These are phyloP conservation scores for Aspergillus sp. DNA, from an alignment of 2,329 filamentous ascomycete species.

Conservation along the genomic window DNA sequence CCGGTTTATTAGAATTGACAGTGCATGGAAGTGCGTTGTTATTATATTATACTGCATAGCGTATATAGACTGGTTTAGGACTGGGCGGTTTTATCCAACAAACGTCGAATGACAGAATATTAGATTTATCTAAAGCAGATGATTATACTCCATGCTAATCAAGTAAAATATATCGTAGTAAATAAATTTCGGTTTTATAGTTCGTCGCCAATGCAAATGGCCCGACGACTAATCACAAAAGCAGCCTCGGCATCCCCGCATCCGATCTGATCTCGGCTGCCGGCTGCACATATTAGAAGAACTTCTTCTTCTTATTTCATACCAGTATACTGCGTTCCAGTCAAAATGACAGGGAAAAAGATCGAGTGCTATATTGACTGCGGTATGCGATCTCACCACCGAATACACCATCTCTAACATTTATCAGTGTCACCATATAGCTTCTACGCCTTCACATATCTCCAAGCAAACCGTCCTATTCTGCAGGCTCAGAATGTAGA, in stretches of 20 bases:
- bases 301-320: neutral
- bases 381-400: neutral
- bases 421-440: slow-evolving; percentile 7
- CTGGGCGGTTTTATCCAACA: no score
- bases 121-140: no score
- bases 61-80: no score
- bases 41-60: no score
- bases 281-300: neutral
- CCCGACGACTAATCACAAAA: neutral
- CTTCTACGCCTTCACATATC: slow-evolving; percentile 5
- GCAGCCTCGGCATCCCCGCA: neutral
- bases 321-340: neutral
- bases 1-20: no score
- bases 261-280: neutral
- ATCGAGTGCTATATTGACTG: slow-evolving; percentile 11
- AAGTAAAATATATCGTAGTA: no score
- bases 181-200: no score
- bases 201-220: no score
- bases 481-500: slow-evolving; percentile 61
- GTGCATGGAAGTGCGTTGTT: no score
- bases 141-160: no score
- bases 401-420: neutral
- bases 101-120: no score
- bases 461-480: slow-evolving; percentile 27
- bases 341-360: neutral